These are phyloP conservation scores for Chrysoporthe austroafricana DNA, from an alignment of 2,329 filamentous ascomycete genomes.

Conservation along the genomic window DNA sequence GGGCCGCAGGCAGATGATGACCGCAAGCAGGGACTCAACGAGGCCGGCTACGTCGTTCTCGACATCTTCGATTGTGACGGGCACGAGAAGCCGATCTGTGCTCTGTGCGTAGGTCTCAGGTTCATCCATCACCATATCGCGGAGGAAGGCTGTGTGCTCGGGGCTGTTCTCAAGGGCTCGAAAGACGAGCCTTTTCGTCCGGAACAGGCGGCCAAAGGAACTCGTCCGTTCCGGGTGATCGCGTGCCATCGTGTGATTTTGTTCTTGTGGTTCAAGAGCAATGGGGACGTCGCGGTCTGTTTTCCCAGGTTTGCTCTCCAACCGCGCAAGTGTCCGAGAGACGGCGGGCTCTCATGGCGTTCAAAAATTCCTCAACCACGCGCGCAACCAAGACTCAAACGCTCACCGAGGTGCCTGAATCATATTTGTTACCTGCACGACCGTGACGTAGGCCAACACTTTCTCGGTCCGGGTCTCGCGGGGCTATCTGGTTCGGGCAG, in stretches of 20 bases:
- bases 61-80: conserved; percentile 24
- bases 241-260: conserved; percentile 11
- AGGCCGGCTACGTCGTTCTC: conserved; percentile 18
- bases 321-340: not conserved
- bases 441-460: not conserved
- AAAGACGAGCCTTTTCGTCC: conserved; percentile 22
- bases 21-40: conserved; percentile 16
- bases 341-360: not conserved
- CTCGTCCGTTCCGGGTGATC: conserved; percentile 8
- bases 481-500: conserved; percentile 19
- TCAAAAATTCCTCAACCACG: not conserved
- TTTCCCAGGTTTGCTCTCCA: not conserved
- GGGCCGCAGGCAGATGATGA: conserved; percentile 21
- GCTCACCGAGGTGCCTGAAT: conserved; percentile 2
- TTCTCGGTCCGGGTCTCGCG: conserved; percentile 17
- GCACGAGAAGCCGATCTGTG: conserved; percentile 12
- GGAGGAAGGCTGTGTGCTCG: conserved; percentile 23
- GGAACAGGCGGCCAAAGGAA: conserved; percentile 18
- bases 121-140: conserved; percentile 21
- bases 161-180: conserved; percentile 25
- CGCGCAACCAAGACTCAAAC: not conserved
- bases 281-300: not conserved
- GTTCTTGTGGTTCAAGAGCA: not conserved
- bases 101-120: conserved; percentile 24
- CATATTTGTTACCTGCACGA: not conserved